These are phyloP conservation scores for Neophaeococcomyces aloes DNA, from an alignment of 2,329 filamentous ascomycete species.

Conservation along the genomic window DNA sequence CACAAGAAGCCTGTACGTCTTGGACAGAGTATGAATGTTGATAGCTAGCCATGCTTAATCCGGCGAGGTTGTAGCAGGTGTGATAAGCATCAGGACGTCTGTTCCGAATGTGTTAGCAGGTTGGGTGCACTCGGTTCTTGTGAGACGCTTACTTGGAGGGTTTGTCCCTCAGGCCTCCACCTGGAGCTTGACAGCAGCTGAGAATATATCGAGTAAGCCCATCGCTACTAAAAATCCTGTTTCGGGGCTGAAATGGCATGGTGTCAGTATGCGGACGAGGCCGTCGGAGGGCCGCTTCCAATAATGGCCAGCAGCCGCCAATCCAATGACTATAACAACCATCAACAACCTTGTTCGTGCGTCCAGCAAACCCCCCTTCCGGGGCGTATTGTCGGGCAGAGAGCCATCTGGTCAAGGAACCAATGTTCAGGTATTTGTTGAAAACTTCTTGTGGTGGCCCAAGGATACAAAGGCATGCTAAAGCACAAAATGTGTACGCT, in stretches of 20 bases:
- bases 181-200: slow-evolving; percentile 68
- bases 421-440: slow-evolving; percentile 64
- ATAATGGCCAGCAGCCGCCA: slow-evolving; percentile 82
- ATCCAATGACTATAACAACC: slow-evolving; percentile 99
- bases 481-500: slow-evolving; percentile 88
- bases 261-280: slow-evolving; percentile 27
- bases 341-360: slow-evolving; percentile 95
- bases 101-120: slow-evolving; percentile 3
- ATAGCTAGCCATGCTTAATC: slow-evolving; percentile 73
- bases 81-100: slow-evolving; percentile 81
- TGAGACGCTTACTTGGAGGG: slow-evolving; percentile 62
- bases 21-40: slow-evolving; percentile 34
- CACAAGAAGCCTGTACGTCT: slow-evolving; percentile 25
- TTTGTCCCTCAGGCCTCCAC: slow-evolving; percentile 84
- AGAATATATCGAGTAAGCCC: slow-evolving; percentile 84
- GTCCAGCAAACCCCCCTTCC: slow-evolving; percentile 84
- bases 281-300: slow-evolving; percentile 65
- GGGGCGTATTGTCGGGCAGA: slow-evolving; percentile 80
- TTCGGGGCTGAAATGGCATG: slow-evolving; percentile 1
- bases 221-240: slow-evolving; percentile 61
- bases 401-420: slow-evolving; percentile 72
- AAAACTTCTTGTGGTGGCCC: slow-evolving; percentile 67
- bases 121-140: slow-evolving; percentile 18
- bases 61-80: slow-evolving; percentile 81
- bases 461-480: slow-evolving; percentile 79